A percentile compares a stretch with the other conserved stretches of the same genome.
Conservation (phyloP, 2,329 filamentous ascomycete genomes). For the Paecilomyces formosus region DNA sequence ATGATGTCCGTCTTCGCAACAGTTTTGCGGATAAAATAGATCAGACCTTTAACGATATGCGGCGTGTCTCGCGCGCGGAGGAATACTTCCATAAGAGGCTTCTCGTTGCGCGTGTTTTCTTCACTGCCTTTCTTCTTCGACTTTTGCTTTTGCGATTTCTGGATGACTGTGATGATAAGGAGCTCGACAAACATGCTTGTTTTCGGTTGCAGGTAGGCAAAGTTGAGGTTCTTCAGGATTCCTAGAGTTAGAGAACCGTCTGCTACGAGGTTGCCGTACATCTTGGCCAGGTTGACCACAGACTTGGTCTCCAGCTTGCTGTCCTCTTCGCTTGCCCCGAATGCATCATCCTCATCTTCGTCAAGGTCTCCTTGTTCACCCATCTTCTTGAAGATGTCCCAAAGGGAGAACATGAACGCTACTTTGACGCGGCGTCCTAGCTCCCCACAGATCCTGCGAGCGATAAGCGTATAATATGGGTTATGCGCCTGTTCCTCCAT, state of each 20-base stretch:
- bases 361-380: slow-evolving; percentile 61
- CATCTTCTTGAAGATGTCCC: slow-evolving; percentile 76
- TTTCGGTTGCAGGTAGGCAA: slow-evolving; percentile 68
- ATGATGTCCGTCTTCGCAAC: slow-evolving; percentile 58
- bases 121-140: slow-evolving; percentile 15
- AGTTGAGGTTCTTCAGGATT: slow-evolving; percentile 59
- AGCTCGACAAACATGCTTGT: slow-evolving; percentile 74
- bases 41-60: slow-evolving; percentile 64
- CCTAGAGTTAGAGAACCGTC: slow-evolving; percentile 53
- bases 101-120: slow-evolving; percentile 43
- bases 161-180: slow-evolving; percentile 67
- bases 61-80: slow-evolving; percentile 55
- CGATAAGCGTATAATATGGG: slow-evolving; percentile 85
- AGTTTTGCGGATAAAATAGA: slow-evolving; percentile 72
- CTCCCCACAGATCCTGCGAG: slow-evolving; percentile 61
- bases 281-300: slow-evolving; percentile 60
- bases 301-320: slow-evolving; percentile 49
- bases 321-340: slow-evolving; percentile 38
- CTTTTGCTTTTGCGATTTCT: slow-evolving; percentile 48
- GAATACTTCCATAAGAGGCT: slow-evolving; percentile 59
- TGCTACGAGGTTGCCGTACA: slow-evolving; percentile 57
- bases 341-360: slow-evolving; percentile 55
- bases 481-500: slow-evolving; percentile 81
- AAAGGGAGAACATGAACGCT: slow-evolving; percentile 79
- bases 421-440: slow-evolving; percentile 66